Base-by-base conservation (phyloP, 768 basidiomycete genomes). In the Pilatotrama ljubarskyi region DNA sequence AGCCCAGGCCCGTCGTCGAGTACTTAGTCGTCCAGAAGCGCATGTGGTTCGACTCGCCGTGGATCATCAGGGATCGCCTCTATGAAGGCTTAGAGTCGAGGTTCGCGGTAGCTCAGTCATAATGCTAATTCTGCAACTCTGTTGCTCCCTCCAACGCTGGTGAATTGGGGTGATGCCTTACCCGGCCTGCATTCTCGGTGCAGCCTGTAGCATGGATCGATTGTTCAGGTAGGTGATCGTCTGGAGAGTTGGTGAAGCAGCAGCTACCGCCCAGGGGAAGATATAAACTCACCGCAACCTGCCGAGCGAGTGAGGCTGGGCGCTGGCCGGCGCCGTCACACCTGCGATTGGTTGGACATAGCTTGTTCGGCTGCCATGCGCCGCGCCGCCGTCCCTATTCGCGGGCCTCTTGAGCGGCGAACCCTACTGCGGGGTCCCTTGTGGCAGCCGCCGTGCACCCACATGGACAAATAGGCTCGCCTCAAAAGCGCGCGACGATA, bases 1-100 rank as follows among this genome's bases (percentile, higher is more conserved):
- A 70, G 29, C 61, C 75, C 8, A 67, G 69, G 22, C 69, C 72
- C n/a, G 75, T 82, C n/a, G 65, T 72, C 17, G 78, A 82, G 66
- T 76, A 81, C 54, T 68, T 82, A 6, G 65, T 80, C 5, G 67
- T 82, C 52, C 80, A 82, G 73, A 91, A 87, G 68, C 77, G 82
- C 51, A 83, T 86, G 74, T 91, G 88, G 88, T 84, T 83, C 55
- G 81, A 84, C 53, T 75, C 76, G 0, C 84, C 86, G 2, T 90
- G 88, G 88, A 73, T 77, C 55, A 77, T 89, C 64, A 78, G 84
- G 61, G 86, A 87, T 20, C 59, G 63, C 51, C 61, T 63, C 13
- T 63, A 54, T 48, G 61, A 63, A 41, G 61, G 61, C 44, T 38
- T 63, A 46, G 56, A 63, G 38, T 52, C 51, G n/a, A 52, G 51